Conservation (phyloP, 805 yeast genomes). For the Kuraishia piskuri region DNA sequence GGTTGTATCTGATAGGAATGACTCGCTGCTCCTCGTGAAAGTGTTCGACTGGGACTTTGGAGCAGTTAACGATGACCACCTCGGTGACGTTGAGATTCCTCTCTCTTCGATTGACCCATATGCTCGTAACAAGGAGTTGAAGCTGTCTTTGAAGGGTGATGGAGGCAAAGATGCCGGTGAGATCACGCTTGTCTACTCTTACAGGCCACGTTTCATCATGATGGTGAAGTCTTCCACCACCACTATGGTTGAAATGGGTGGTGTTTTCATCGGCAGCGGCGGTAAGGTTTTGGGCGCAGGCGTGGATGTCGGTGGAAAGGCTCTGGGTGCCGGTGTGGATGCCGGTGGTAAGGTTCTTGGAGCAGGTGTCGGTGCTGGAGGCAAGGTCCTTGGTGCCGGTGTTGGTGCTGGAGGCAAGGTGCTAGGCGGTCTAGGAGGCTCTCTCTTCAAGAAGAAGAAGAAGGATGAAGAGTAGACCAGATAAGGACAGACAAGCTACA, state of each 20-base stretch:
- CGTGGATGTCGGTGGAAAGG: conserved; percentile 32
- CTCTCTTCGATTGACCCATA: conserved; percentile 56
- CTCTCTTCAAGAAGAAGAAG: conserved; percentile 20
- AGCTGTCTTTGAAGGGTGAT: conserved; percentile 42
- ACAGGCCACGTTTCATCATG: conserved; percentile 64
- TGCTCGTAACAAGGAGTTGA: conserved; percentile 32
- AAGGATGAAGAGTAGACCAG: not conserved
- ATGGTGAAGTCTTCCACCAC: conserved; percentile 31
- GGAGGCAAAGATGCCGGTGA: conserved; percentile 55
- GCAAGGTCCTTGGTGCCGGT: conserved; percentile 34
- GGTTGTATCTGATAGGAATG: conserved; percentile 52
- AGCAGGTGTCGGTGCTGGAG: conserved; percentile 38
- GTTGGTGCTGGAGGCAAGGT: conserved; percentile 45
- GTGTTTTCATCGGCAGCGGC: conserved; percentile 35
- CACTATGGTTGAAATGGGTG: conserved; percentile 36
- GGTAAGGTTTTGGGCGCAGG: conserved; percentile 22
- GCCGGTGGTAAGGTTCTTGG: conserved; percentile 32
- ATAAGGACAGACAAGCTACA: not conserved
- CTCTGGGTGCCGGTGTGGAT: conserved; percentile 31
- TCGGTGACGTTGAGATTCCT: conserved; percentile 57
- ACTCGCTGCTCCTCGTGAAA: conserved; percentile 46
- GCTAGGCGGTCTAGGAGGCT: conserved; percentile 34
- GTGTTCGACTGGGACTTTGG: conserved; percentile 93
- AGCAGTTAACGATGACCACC: conserved; percentile 71
- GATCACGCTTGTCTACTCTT: conserved; percentile 47